These are phyloP conservation scores for Ascoidea tarda DNA, from an alignment of 805 yeast genomes.

Conservation along the genomic window DNA sequence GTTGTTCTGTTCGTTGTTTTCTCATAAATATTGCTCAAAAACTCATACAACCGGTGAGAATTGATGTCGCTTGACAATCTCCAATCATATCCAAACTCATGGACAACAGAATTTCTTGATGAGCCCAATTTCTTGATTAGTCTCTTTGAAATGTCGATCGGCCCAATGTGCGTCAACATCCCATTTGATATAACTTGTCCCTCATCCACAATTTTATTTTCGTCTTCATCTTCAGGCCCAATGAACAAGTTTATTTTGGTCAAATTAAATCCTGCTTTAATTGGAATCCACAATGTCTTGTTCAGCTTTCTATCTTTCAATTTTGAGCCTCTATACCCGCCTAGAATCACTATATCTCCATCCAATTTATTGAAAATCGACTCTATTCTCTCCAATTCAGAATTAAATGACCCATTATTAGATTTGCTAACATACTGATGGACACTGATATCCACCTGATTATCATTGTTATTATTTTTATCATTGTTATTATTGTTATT, in stretches of 20 bases:
- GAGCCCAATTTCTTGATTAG: conserved; percentile 37
- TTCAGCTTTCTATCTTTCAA: conserved; percentile 50
- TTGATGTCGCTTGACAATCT: conserved; percentile 51
- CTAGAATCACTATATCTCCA: conserved; percentile 71
- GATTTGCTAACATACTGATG: not conserved
- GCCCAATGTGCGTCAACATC: conserved; percentile 71
- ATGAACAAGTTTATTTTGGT: conserved; percentile 53
- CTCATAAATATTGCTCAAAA: conserved; percentile 27
- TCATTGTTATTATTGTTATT: conserved; percentile 12
- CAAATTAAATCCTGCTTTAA: conserved; percentile 71
- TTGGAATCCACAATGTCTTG: conserved; percentile 74
- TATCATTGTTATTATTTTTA: conserved; percentile 10
- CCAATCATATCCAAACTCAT: conserved; percentile 92
- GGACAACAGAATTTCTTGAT: conserved; percentile 47
- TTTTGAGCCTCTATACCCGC: conserved; percentile 82
- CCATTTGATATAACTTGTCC: conserved; percentile 56
- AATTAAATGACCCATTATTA: not conserved
- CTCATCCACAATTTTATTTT: conserved; percentile 29
- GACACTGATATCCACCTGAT: conserved; percentile 10
- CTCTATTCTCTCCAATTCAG: conserved; percentile 17
- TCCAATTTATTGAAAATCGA: conserved; percentile 43
- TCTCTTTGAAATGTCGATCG: conserved; percentile 62
- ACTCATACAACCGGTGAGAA: conserved; percentile 35
- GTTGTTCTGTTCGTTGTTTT: conserved; percentile 18
- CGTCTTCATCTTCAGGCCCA: conserved; percentile 66